Percentiles rank a stretch among this genome's conserved stretches.
Evolutionary conservation across 306 rosid genomes (phyloP).

Genomic region (Rosa chinensis): DNA sequence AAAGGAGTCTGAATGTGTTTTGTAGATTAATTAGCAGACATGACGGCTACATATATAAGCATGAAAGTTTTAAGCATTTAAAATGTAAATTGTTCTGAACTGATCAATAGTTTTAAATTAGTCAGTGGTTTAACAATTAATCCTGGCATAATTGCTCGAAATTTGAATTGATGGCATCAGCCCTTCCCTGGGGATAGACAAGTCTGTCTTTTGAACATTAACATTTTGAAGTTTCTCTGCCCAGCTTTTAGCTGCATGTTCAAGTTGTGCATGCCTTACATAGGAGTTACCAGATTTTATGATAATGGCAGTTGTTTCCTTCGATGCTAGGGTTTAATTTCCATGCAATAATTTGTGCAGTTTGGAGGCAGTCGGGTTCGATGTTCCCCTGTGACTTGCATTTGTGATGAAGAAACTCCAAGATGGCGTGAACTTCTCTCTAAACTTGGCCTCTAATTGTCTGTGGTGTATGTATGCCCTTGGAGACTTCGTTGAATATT

Average conservation of each 20-base stretch:
- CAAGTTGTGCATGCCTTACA: not conserved
- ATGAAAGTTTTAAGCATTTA: not conserved
- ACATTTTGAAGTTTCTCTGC: not conserved
- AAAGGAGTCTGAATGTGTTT: not conserved
- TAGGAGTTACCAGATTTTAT: not conserved
- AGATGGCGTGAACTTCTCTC: conserved; percentile 83
- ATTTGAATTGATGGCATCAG: not conserved
- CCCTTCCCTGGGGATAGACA: not conserved
- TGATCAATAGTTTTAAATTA: not conserved
- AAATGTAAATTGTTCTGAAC: not conserved
- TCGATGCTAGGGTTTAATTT: not conserved
- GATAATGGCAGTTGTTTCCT: not conserved
- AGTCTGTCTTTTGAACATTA: too few species aligned
- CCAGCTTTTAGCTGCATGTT: not conserved
- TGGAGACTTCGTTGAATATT: conserved; percentile 10
- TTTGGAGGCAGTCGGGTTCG: conserved; percentile 97
- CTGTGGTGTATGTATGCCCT: conserved; percentile 5
- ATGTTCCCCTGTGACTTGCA: conserved; percentile 89
- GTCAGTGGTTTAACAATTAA: not conserved
- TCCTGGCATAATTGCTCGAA: not conserved
- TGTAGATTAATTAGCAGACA: not conserved
- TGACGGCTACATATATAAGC: not conserved
- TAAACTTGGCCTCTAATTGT: conserved; percentile 56
- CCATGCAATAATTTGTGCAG: conserved; percentile 43
- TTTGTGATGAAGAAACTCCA: conserved; percentile 95